A percentile compares a stretch with the other conserved stretches of the same genome.
Evolutionary conservation across 148 eudicot genomes (phyloP).

Genomic region (Amaranthus palmeri): DNA sequence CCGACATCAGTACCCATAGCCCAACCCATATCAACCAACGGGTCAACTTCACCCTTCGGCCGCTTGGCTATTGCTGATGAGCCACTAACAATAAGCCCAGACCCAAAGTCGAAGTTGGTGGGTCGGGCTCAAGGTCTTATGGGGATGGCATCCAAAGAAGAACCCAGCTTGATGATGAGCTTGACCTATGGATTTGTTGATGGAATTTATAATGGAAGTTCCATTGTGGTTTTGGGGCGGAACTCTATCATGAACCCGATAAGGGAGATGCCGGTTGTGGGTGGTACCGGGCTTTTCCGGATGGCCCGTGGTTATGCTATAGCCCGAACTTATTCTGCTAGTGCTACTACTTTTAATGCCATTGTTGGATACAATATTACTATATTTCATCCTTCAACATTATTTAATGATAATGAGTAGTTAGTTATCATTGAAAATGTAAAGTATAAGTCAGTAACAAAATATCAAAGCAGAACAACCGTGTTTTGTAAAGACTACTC

Average conservation of each 20-base stretch:
- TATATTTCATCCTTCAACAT: slow-evolving; percentile 21
- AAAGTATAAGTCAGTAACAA: too few species aligned
- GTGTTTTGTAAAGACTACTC: too few species aligned
- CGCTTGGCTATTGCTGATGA: slow-evolving; percentile 17
- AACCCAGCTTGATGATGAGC: slow-evolving; percentile 28
- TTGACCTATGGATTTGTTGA: slow-evolving; percentile 28
- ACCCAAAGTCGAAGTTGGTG: slow-evolving; percentile 25
- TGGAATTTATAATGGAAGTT: slow-evolving; percentile 41
- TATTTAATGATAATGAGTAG: too few species aligned
- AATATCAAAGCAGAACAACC: too few species aligned
- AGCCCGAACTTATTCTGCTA: slow-evolving; percentile 23
- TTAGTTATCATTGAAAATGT: too few species aligned
- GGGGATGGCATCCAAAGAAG: slow-evolving; percentile 21
- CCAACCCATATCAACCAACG: neutral
- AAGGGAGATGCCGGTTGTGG: slow-evolving; percentile 40
- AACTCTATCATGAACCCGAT: slow-evolving; percentile 16
- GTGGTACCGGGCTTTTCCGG: slow-evolving; percentile 45
- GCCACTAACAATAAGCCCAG: slow-evolving; percentile 31
- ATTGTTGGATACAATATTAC: slow-evolving; percentile 42
- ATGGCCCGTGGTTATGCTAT: slow-evolving; percentile 37
- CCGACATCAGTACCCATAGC: slow-evolving; percentile 18
- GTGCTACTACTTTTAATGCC: slow-evolving; percentile 30
- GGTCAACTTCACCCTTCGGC: slow-evolving; percentile 11
- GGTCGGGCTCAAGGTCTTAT: slow-evolving; percentile 41
- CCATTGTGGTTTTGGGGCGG: slow-evolving; percentile 27